Conservation (phyloP, 1,284 basidiomycete genomes). For the Naganishia sp. region DNA sequence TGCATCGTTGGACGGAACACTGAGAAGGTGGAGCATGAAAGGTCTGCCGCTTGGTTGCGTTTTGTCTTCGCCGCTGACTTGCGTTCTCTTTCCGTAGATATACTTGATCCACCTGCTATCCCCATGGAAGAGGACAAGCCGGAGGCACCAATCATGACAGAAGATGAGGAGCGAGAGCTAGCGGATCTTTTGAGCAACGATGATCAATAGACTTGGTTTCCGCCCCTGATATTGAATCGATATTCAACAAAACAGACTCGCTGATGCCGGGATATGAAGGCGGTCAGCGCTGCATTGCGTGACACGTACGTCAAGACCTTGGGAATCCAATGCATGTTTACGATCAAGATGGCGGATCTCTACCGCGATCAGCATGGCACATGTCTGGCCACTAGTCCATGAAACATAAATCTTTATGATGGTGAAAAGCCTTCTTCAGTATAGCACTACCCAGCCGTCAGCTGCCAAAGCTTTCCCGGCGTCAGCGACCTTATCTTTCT, state of each 20-base stretch:
- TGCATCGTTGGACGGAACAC: slow-evolving; percentile 77
- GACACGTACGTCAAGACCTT: too few relatives aligned
- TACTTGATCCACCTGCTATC: slow-evolving; percentile 44
- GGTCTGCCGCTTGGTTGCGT: slow-evolving; percentile 57
- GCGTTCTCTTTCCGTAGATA: slow-evolving; percentile 36
- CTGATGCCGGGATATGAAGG: too few relatives aligned
- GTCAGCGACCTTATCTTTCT: slow-evolving; percentile 18
- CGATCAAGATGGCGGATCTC: too few relatives aligned
- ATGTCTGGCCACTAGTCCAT: too few relatives aligned
- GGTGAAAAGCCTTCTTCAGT: neutral
- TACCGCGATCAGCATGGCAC: too few relatives aligned
- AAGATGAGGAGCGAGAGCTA: slow-evolving; percentile 61
- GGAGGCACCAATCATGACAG: slow-evolving; percentile 43
- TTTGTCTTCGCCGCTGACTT: neutral
- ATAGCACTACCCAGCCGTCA: slow-evolving; percentile 27
- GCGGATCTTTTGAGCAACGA: slow-evolving; percentile 61
- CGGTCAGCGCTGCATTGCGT: too few relatives aligned
- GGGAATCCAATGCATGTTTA: too few relatives aligned
- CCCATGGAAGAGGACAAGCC: slow-evolving; percentile 38
- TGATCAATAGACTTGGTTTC: slow-evolving; percentile 1
- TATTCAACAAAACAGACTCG: too few relatives aligned
- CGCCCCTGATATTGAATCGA: too few relatives aligned
- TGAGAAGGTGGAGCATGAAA: slow-evolving; percentile 74
- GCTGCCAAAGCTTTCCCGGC: slow-evolving; percentile 8
- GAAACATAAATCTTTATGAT: too few relatives aligned